Evolutionary conservation across 2,329 filamentous ascomycete species (phyloP), one percentile per base, ranked within the genome.

Genomic region (Juglanconis oblonga): DNA sequence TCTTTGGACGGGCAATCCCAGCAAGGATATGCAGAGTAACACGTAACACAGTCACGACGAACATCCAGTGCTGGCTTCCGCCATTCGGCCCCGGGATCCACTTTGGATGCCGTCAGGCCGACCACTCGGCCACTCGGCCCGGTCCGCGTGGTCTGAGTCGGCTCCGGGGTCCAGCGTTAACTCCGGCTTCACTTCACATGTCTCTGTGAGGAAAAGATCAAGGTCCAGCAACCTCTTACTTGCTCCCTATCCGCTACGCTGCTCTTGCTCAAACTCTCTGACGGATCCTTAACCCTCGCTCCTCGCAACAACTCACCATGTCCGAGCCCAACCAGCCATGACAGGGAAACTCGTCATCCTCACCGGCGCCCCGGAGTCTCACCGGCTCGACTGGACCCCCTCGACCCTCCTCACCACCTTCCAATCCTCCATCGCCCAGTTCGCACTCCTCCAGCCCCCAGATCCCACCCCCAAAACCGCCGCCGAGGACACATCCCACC

Each of bases 351-450:
- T 74, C 29, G 51, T 77, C 7, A 68, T 77, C 32, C 66, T 76
- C 50, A 58, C 72, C 11, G 88, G 88, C 31, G 86, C 88, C n/a
- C 89, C 89, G 2, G 72, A 79, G 38, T 69, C 74, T 35, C 73
- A 72, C 9, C 72, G 76, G 31, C 76, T 91, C 29, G 72, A 79
- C 45, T 90, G 87, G 83, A 71, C 79, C 50, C 70, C 81, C 11
- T 66, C 73, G 1, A 67, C 70, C n/a, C 77, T 91, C 44, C 73
- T 86, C 17, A 68, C 78, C 7, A 69, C 70, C 11, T 83, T 83
- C 65, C 67, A 72, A 10, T 71, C 72, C 1, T 70, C 76, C 3
- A 71, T 82, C 50, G 67, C 72, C 50, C 62, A 68, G n/a, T 76
- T 81, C 60, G 68, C 78, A 3, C 70, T 49, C 4, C 54, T 60